Evolutionary conservation across 106 monocot species (phyloP), one percentile per base, ranked within the genome.

Genomic region (Acorus calamus): DNA sequence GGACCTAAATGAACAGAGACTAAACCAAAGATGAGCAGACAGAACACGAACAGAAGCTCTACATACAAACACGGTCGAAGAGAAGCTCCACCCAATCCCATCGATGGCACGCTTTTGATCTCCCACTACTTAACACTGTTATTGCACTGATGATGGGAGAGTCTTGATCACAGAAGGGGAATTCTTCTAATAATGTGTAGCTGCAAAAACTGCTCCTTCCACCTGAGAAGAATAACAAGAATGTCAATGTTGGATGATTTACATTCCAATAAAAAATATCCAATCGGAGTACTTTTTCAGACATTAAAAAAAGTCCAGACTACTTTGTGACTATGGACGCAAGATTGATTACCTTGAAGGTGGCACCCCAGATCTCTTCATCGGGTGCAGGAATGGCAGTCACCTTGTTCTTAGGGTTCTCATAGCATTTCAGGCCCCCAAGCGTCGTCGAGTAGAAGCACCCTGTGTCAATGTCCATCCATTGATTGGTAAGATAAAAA

Each of bases 321-420:
- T 49, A 14, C n/a, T 5, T n/a, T 2, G 51, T 52, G 46, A 3
- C 46, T 49, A 7, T 42, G 11, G 14, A 52, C n/a, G n/a, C 8
- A 4, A 60, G 13, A 3, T 14, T 53, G 0, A 47, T 45, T 68
- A 91, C 96, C 87, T 83, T 76, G 77, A 85, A 96, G 7, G 87
- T 96, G 51, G 96, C 96, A 56, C 91, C 96, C 48, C 90, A 96
- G n/a, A 96, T 71, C 59, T 96, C 96, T 75, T 96, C 91, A 8
- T 96, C 96, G 9, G 46, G 14, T 42, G 84, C 91, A 6, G 80
- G 73, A 56, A 83, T 63, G 4, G 91, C 90, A 49, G 87, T 85
- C 44, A 96, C 85, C 77, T 87, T 96, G 77, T 96, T 77, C 75
- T 91, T 91, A 0, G 91, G 91, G 57, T 91, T 83, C 76, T 87